Percentiles rank a stretch among this genome's conserved stretches.
Evolutionary conservation across 2,329 filamentous ascomycete genomes (phyloP).

Genomic region (Alternaria triticina): DNA sequence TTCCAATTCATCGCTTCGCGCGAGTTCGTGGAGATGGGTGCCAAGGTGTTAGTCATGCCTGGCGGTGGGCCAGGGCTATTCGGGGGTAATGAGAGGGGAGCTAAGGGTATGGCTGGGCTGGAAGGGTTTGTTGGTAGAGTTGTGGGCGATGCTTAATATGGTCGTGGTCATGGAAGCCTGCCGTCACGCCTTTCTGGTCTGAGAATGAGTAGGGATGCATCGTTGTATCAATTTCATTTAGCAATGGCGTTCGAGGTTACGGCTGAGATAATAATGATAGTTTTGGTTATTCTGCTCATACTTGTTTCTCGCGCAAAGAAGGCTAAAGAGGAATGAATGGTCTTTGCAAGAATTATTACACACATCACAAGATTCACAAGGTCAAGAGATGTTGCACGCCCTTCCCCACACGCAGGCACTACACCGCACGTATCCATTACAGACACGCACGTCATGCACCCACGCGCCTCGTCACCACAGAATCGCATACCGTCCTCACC

Average conservation of each 20-base stretch:
- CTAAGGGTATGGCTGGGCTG: constrained; percentile 62
- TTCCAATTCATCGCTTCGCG: constrained; percentile 72
- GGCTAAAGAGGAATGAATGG: not conserved
- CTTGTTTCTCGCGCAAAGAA: not conserved
- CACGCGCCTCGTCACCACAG: not conserved
- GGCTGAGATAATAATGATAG: not conserved
- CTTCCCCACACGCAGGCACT: not conserved
- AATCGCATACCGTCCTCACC: constrained; percentile 17
- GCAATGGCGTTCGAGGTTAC: not conserved
- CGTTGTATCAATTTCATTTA: not conserved
- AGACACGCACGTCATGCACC: constrained; percentile 3
- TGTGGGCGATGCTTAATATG: constrained; percentile 18
- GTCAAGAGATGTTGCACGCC: constrained; percentile 4
- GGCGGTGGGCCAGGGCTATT: constrained; percentile 68
- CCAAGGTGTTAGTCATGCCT: constrained; percentile 73
- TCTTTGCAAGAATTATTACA: not conserved
- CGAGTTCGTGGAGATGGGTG: constrained; percentile 77
- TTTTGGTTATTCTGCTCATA: not conserved
- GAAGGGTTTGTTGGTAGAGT: constrained; percentile 76
- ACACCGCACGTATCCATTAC: not conserved
- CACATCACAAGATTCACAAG: not conserved
- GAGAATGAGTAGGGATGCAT: not conserved
- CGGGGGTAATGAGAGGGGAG: constrained; percentile 60
- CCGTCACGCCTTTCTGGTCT: not conserved
- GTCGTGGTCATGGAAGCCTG: not conserved